Conservation (phyloP, 1,284 basidiomycete species). For the Anthracocystis panici-leucophaei region DNA sequence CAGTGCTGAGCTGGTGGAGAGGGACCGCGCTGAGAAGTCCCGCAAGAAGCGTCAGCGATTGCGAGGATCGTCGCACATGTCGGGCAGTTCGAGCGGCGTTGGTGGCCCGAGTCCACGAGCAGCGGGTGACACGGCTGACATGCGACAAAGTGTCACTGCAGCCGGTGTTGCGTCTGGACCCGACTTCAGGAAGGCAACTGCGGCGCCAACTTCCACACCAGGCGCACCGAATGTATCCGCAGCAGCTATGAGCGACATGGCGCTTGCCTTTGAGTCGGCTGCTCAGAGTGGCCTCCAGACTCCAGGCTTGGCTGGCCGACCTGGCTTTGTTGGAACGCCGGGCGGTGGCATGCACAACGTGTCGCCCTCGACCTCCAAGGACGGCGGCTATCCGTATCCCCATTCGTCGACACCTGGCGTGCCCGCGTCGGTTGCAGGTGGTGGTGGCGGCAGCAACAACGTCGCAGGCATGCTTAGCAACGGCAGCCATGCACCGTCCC, state of each 20-base stretch:
- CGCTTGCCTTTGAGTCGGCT: slow-evolving; percentile 45
- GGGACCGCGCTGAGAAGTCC: slow-evolving; percentile 46
- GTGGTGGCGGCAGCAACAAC: not conserved
- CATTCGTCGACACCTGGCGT: slow-evolving; percentile 15
- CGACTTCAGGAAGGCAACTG: slow-evolving; percentile 11
- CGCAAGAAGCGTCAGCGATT: slow-evolving; percentile 45
- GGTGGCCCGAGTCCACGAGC: slow-evolving; percentile 24
- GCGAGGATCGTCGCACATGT: slow-evolving; percentile 40
- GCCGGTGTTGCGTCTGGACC: slow-evolving; percentile 6
- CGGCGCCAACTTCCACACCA: slow-evolving; percentile 2
- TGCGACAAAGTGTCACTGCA: slow-evolving; percentile 9
- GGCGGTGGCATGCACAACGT: slow-evolving; percentile 3
- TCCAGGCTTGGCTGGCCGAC: slow-evolving; percentile 20
- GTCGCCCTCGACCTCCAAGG: slow-evolving; percentile 13
- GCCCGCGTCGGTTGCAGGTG: not conserved
- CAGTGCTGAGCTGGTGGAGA: slow-evolving; percentile 47
- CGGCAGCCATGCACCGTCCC: slow-evolving; percentile 13
- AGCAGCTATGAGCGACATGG: slow-evolving; percentile 44
- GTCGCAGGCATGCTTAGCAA: slow-evolving; percentile 18
- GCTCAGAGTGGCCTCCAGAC: slow-evolving; percentile 32
- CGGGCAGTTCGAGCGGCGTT: slow-evolving; percentile 26
- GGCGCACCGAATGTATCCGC: slow-evolving; percentile 11
- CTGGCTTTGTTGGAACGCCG: slow-evolving; percentile 16
- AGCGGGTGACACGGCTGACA: slow-evolving; percentile 16
- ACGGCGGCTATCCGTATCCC: slow-evolving; percentile 6